Evolutionary conservation across 164 flowering plant species (phyloP).

Genomic region (Liriodendron chinense): DNA sequence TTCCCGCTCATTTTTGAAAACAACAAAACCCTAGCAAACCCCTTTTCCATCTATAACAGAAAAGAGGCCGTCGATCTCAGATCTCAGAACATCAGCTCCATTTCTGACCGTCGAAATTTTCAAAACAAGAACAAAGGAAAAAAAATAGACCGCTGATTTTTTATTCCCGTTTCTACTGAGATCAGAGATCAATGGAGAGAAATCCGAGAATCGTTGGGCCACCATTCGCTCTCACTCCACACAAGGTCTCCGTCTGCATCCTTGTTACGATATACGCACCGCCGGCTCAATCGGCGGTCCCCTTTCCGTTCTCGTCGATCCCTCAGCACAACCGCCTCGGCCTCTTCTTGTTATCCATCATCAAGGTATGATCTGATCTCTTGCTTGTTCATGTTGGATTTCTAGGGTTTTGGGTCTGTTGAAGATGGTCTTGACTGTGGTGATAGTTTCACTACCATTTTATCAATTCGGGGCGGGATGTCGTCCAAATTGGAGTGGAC

Average conservation of each 20-base stretch:
- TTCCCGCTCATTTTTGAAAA: not conserved
- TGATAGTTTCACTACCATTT: not conserved
- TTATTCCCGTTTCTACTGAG: not conserved
- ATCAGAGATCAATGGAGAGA: constrained; percentile 16
- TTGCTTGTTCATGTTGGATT: not conserved
- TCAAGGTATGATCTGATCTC: constrained; percentile 46
- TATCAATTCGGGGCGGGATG: not conserved
- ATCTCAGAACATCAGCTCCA: not conserved
- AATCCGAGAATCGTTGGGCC: constrained; percentile 16
- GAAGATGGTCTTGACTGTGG: not conserved
- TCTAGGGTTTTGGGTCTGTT: not conserved
- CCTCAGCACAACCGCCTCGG: constrained; percentile 86
- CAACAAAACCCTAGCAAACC: not conserved
- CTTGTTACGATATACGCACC: constrained; percentile 72
- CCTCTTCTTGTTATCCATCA: constrained; percentile 56
- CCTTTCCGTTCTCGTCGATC: constrained; percentile 77
- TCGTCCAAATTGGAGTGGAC: not conserved
- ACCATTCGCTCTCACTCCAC: constrained; percentile 66
- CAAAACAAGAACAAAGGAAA: not conserved
- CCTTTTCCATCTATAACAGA: not conserved
- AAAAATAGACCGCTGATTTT: not conserved
- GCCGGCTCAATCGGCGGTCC: constrained; percentile 45
- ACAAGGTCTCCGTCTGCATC: constrained; percentile 81
- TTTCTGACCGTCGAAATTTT: too few relatives aligned
- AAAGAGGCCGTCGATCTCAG: too few relatives aligned